Evolutionary conservation across 441 rosid genomes (phyloP).

Genomic region (Populus trichocarpa): DNA sequence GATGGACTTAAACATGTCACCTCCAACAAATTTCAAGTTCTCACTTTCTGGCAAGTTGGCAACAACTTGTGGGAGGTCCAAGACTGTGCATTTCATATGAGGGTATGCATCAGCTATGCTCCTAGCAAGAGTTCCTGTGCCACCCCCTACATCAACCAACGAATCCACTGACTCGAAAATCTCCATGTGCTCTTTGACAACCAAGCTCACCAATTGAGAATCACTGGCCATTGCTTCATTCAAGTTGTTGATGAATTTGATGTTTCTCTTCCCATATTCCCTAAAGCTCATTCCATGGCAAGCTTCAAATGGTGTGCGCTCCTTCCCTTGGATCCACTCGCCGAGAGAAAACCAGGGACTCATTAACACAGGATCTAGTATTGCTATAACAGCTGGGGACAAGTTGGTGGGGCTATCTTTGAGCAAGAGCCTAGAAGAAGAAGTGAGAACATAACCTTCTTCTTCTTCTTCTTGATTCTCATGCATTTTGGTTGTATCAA

Average conservation of each 20-base stretch:
- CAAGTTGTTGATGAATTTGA: conserved; percentile 6
- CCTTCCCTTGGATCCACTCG: conserved; percentile 23
- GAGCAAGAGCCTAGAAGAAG: conserved; percentile 27
- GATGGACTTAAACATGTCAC: conserved; percentile 43
- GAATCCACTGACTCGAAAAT: conserved; percentile 29
- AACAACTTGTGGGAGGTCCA: conserved; percentile 47
- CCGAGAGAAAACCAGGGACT: conserved; percentile 19
- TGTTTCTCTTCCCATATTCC: conserved; percentile 19
- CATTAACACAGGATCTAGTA: conserved; percentile 25
- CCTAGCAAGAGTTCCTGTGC: conserved; percentile 32
- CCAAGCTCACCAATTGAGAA: conserved; percentile 12
- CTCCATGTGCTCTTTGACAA: conserved; percentile 19
- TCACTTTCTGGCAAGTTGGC: conserved; percentile 17
- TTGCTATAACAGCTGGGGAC: conserved; percentile 3
- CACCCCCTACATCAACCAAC: conserved; percentile 40
- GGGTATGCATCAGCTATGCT: conserved; percentile 26
- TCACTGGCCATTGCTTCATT: conserved; percentile 40
- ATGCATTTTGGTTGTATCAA: neutral
- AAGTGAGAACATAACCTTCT: conserved; percentile 30
- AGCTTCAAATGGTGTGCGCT: conserved; percentile 22
- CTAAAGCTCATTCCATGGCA: conserved; percentile 21
- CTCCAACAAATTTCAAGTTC: conserved; percentile 34
- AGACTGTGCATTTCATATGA: conserved; percentile 27
- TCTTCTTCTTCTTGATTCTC: neutral
- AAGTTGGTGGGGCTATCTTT: conserved; percentile 22